phyloP scores from a whole-genome alignment of 1,284 basidiomycete species.

The Apiotrichum porosum region DNA sequence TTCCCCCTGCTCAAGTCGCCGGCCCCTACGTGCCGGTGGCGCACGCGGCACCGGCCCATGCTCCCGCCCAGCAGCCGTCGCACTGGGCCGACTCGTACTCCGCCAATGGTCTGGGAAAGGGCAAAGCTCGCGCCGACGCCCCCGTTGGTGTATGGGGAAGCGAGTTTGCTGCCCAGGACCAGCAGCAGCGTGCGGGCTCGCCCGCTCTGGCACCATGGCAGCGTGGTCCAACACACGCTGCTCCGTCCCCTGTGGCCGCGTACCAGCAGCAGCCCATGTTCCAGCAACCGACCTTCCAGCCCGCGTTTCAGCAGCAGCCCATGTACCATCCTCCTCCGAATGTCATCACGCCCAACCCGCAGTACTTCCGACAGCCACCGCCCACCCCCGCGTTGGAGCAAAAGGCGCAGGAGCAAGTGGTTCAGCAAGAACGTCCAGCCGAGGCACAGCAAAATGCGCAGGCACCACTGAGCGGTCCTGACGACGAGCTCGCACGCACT shows the following conservation, averaged over 20 bases:
- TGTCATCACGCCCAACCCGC: slow-evolving; percentile 2
- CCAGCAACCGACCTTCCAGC: too few relatives aligned
- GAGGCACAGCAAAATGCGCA: slow-evolving; percentile 3
- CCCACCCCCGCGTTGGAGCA: slow-evolving; percentile 1
- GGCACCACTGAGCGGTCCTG: slow-evolving; percentile 1
- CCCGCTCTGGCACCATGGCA: slow-evolving; percentile 16
- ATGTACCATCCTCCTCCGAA: slow-evolving; percentile 3
- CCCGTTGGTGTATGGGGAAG: slow-evolving; percentile 12
- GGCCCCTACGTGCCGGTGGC: not conserved
- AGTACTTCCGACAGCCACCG: slow-evolving; percentile 4
- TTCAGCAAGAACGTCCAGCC: not conserved
- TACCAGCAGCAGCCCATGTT: slow-evolving; percentile 12
- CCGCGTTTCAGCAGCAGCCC: slow-evolving; percentile 8
- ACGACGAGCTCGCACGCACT: slow-evolving; percentile 68
- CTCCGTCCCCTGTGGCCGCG: too few relatives aligned
- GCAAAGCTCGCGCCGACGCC: slow-evolving; percentile 12
- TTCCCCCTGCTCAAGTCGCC: slow-evolving; percentile 12
- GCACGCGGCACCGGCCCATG: not conserved
- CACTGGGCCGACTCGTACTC: slow-evolving; percentile 24
- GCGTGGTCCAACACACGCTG: too few relatives aligned
- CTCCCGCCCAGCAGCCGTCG: not conserved
- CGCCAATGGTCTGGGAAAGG: slow-evolving; percentile 2
- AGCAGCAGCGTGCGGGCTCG: slow-evolving; percentile 5
- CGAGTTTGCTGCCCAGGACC: slow-evolving; percentile 16
- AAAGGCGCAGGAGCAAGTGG: slow-evolving; percentile 1